A percentile compares a stretch with the other conserved stretches of the same genome.
phyloP scores from a whole-genome alignment of 306 rosid genomes.

The Ormosia semicastrata region DNA sequence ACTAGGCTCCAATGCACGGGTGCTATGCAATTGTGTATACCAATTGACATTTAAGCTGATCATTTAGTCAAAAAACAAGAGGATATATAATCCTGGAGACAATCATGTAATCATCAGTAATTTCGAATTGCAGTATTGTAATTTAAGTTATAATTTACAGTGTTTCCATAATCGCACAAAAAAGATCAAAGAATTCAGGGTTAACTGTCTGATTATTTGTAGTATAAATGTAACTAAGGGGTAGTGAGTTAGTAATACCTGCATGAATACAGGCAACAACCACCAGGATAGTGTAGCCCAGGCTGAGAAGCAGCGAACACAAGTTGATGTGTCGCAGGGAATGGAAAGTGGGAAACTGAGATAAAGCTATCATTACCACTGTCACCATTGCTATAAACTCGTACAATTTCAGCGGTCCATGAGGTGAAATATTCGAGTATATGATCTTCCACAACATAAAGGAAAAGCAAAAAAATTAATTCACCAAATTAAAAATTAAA shows the following conservation, averaged over 20 bases:
- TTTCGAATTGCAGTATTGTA: not conserved
- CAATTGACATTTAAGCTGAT: not conserved
- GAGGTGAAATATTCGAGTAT: conserved; percentile 63
- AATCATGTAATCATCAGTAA: not conserved
- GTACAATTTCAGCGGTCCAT: conserved; percentile 79
- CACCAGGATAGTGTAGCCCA: conserved; percentile 71
- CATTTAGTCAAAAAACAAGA: not conserved
- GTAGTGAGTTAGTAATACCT: conserved; percentile 38
- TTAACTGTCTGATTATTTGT: not conserved
- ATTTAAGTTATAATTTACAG: not conserved
- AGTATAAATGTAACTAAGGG: not conserved
- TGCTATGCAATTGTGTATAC: not conserved
- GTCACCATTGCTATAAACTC: conserved; percentile 95
- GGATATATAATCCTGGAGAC: not conserved
- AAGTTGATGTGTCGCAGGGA: conserved; percentile 85
- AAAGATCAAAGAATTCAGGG: not conserved
- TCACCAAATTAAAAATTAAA: not conserved
- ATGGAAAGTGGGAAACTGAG: conserved; percentile 91
- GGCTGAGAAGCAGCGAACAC: conserved; percentile 66
- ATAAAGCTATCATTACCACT: conserved; percentile 64
- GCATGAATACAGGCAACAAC: conserved; percentile 77
- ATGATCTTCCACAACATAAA: conserved; percentile 50
- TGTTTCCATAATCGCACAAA: not conserved
- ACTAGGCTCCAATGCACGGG: not conserved
- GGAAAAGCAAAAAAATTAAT: not conserved